Evolutionary conservation across 1,284 basidiomycete genomes (phyloP).

Genomic region (Laetiporus sulphureus): DNA sequence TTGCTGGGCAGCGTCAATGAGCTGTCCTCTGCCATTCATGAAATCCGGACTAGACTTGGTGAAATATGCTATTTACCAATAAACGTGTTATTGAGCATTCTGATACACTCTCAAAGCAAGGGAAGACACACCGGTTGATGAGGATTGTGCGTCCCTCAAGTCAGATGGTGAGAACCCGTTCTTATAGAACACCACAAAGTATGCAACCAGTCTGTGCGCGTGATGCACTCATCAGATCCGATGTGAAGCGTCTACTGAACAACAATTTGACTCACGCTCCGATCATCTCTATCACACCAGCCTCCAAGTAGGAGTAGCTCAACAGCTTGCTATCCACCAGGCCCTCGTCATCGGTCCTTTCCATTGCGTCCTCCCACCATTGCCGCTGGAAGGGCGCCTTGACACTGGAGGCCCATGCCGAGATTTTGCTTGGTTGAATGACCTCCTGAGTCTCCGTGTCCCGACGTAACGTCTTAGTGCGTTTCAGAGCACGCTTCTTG

Average conservation of each 20-base stretch:
- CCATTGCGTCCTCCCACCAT: constrained; percentile 54
- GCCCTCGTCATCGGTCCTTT: constrained; percentile 47
- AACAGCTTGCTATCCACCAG: constrained; percentile 56
- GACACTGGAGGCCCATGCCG: constrained; percentile 30
- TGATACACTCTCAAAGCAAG: background rate
- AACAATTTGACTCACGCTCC: constrained; percentile 37
- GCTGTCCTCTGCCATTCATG: constrained; percentile 43
- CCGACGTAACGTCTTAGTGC: constrained; percentile 49
- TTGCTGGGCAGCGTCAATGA: constrained; percentile 40
- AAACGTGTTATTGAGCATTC: no score
- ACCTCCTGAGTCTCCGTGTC: constrained; percentile 47
- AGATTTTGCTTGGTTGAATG: constrained; percentile 36
- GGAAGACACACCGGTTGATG: constrained; percentile 10
- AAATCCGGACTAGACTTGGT: constrained; percentile 45
- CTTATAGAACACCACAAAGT: constrained; percentile 62
- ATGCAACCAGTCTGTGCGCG: constrained; percentile 41
- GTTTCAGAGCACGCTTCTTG: constrained; percentile 51
- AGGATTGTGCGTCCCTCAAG: constrained; percentile 41
- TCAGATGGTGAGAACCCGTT: constrained; percentile 55
- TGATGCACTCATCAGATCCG: background rate
- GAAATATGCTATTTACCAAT: constrained; percentile 46
- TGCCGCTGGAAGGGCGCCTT: constrained; percentile 48
- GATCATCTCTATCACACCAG: constrained; percentile 52
- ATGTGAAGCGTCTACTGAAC: no score
- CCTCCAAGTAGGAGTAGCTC: constrained; percentile 65